These are phyloP conservation scores for Phytophthora litchii DNA, from an alignment of 352 stramenopile species.

Conservation along the genomic window DNA sequence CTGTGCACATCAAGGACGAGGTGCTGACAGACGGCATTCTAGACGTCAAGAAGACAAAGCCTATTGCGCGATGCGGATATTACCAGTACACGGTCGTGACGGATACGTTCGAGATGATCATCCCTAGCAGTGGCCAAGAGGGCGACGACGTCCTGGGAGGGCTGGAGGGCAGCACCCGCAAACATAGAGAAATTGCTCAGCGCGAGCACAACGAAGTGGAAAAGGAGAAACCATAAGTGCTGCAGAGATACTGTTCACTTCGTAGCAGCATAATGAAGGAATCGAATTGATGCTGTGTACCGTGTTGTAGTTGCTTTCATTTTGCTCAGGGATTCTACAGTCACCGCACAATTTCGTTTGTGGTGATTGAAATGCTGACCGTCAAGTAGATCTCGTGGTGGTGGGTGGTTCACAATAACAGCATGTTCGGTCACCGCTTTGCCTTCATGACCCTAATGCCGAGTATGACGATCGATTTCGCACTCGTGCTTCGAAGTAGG, in stretches of 20 bases:
- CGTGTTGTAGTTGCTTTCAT: background rate
- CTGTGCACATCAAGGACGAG: slow-evolving; percentile 42
- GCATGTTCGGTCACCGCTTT: too few species aligned
- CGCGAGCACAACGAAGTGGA: slow-evolving; percentile 16
- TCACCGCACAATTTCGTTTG: slow-evolving; percentile 5
- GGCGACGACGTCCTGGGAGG: slow-evolving; percentile 30
- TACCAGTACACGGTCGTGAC: slow-evolving; percentile 41
- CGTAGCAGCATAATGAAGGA: slow-evolving; percentile 1
- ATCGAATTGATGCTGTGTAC: slow-evolving; percentile 10
- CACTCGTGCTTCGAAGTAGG: too few species aligned
- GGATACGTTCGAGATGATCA: slow-evolving; percentile 43
- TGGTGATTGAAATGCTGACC: slow-evolving; percentile 1
- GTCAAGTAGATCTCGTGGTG: slow-evolving; percentile 10
- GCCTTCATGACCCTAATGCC: too few species aligned
- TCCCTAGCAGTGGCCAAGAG: slow-evolving; percentile 32
- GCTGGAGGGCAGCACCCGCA: slow-evolving; percentile 34
- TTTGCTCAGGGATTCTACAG: background rate
- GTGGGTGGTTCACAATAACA: too few species aligned
- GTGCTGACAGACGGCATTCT: slow-evolving; percentile 38
- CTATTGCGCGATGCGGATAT: slow-evolving; percentile 39
- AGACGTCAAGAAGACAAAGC: slow-evolving; percentile 43
- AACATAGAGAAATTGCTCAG: slow-evolving; percentile 32
- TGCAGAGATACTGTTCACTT: background rate
- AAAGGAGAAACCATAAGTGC: slow-evolving; percentile 16
- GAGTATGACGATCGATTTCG: too few species aligned